Percentiles rank a stretch among this genome's conserved stretches.
Conservation (phyloP, 257 asterid genomes). For the Linaria vulgaris region DNA sequence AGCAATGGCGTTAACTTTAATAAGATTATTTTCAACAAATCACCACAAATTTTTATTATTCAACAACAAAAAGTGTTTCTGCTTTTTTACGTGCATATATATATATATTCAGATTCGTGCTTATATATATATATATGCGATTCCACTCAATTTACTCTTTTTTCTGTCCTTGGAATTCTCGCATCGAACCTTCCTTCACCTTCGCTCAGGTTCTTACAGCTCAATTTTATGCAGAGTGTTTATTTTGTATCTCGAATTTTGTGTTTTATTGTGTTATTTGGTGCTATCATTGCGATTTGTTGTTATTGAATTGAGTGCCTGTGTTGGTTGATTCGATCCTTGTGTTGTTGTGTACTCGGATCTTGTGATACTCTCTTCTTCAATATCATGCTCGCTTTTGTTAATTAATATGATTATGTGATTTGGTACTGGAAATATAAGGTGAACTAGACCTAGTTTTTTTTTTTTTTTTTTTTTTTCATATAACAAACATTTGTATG, state of each 20-base stretch:
- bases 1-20: constrained; percentile 37
- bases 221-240: constrained; percentile 12
- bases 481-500: not conserved
- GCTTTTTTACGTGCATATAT: not conserved
- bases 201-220: constrained; percentile 35
- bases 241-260: constrained; percentile 9
- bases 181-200: constrained; percentile 30
- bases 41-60: not conserved
- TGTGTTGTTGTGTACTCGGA: not conserved
- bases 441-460: constrained; percentile 7
- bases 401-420: constrained; percentile 20
- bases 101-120: not conserved
- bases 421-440: constrained; percentile 6
- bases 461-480: too few species aligned
- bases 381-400: not conserved
- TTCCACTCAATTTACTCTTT: constrained; percentile 17
- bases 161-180: constrained; percentile 37
- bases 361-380: too few species aligned
- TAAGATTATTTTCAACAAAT: constrained; percentile 19
- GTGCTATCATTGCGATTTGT: constrained; percentile 21
- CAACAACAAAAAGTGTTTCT: not conserved
- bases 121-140: constrained; percentile 1
- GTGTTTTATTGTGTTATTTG: constrained; percentile 20
- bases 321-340: not conserved
- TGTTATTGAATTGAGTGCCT: constrained; percentile 24